Evolutionary conservation across 352 stramenopile species (phyloP), one percentile per base, ranked within the genome.

Genomic region (Pythium graminicola): DNA sequence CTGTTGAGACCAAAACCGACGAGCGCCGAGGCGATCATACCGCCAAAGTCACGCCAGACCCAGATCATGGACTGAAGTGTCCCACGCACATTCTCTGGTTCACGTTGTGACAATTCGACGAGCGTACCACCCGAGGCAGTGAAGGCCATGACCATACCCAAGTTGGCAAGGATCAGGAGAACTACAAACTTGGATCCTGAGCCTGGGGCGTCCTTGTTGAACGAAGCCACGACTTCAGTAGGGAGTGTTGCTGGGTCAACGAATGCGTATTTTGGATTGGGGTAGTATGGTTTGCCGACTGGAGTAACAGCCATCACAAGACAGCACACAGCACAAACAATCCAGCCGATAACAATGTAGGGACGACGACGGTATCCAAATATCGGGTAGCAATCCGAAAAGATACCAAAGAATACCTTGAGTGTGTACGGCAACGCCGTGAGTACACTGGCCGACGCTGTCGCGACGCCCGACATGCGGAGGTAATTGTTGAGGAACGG

Each of bases 301-400:
- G 54, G 44, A 14, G 54, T 43, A 23, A 54, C 51, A 2, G 65
- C 65, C 46, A 75, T 60, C 8, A 62, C 20, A 24, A 73, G 29
- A n/a, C 60, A 62, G 32, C 35, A 65, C 6, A 57, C 23, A 2
- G 45, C 20, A 33, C 49, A 72, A 2, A 74, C 27, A 4, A 41
- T 0, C 73, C 76, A 86, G 16, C 85, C 86, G 45, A 93, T 72
- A 22, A 84, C 64, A 54, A 95, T 88, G 64, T 93, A 94, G 19
- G 77, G 81, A 41, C 85, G 86, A 13, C 84, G 69, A 36, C 83
- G 85, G 44, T 83, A 81, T 20, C 84, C 86, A 55, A 77, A 85
- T 50, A 95, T 87, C 24, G 82, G 86, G 55, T 89, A 81, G 62
- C 81, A 95, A 50, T 94, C 85, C 17, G 69, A 85, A 31, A 95